Percentiles rank a stretch among this genome's conserved stretches.
These are phyloP conservation scores for Septoria linicola DNA, from an alignment of 2,329 filamentous ascomycete genomes.

Conservation along the genomic window DNA sequence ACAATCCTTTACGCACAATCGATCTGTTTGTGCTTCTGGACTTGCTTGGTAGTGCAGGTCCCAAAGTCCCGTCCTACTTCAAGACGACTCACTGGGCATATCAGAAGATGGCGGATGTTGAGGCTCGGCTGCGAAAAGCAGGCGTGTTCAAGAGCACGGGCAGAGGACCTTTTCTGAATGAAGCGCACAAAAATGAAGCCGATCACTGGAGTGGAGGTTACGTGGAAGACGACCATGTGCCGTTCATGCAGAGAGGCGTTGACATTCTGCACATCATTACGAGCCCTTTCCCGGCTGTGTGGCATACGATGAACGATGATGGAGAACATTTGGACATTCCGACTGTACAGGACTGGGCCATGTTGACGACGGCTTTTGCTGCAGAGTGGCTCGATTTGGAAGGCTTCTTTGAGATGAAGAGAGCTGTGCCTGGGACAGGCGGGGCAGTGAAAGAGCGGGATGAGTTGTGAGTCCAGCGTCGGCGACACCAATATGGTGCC, in stretches of 20 bases:
- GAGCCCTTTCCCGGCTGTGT: constrained; percentile 74
- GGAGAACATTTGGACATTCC: constrained; percentile 77
- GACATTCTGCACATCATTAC: constrained; percentile 89
- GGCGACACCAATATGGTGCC: neutral
- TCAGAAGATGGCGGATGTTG: constrained; percentile 68
- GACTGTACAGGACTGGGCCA: constrained; percentile 83
- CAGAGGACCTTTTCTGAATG: constrained; percentile 59
- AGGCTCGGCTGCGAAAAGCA: constrained; percentile 69
- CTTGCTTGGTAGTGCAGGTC: constrained; percentile 70
- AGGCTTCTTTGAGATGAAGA: constrained; percentile 45
- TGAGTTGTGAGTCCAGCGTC: constrained; percentile 25
- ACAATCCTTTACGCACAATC: constrained; percentile 73
- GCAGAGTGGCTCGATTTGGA: constrained; percentile 91
- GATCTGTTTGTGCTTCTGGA: constrained; percentile 89
- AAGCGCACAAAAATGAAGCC: constrained; percentile 55
- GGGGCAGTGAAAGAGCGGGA: constrained; percentile 9
- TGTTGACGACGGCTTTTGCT: constrained; percentile 77
- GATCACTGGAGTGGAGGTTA: constrained; percentile 52
- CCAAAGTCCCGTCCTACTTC: constrained; percentile 81
- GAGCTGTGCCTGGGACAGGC: constrained; percentile 1
- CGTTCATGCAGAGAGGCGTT: constrained; percentile 83
- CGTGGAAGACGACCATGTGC: constrained; percentile 81
- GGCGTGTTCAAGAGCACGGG: constrained; percentile 60
- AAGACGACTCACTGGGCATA: constrained; percentile 93
- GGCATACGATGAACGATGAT: constrained; percentile 84